Base-by-base conservation (phyloP, 345 rosid genomes). In the Reutealis trisperma region DNA sequence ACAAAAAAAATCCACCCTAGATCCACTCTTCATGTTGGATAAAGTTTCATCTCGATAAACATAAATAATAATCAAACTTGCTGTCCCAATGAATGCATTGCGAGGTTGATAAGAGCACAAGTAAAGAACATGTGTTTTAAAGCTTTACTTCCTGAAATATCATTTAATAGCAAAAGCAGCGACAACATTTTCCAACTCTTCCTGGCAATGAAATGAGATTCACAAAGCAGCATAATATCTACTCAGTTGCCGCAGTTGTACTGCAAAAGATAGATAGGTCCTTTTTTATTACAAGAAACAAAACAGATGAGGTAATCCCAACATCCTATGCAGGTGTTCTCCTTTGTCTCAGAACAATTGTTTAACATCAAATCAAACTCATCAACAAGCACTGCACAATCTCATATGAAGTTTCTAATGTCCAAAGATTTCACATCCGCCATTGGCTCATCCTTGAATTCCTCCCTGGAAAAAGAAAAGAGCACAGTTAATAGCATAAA, bases 391-490 rank as follows among this genome's bases (percentile, higher is more conserved):
- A 21, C 47, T 42, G 18, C 59, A 34, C 47, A 57, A 69, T 52
- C 70, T 89, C 77, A 94, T 47, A 96, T 83, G 84, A 93, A 93
- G 90, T 93, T 92, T 81, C 99, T 85, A 84, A 96, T 77, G 86
- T 96, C 99, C 89, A 96, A 77, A 11, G 98, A 89, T 88, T 88
- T 96, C 84, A 92, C 96, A 59, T 90, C 93, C 0, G 83, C 87
- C 93, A 86, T 85, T 45, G 61, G 80, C 88, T 93, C 99, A 22
- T 90, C 90, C 89, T 93, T 88, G 87, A 96, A 93, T 78, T 96
- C 99, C 82, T 96, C 98, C 88, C 98, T 92, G 92, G 18, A 80
- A 81, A 5, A 34, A n/a, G 67, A 41, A 13, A 6, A 32, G 42
- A 37, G 19, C n/a, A 62, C 13, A 16, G 10, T 37, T 6, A 54